A percentile compares a stretch with the other conserved stretches of the same genome.
These are phyloP conservation scores for Linnemannia hyalina DNA, from an alignment of 192 early-diverging fungal genomes.

Conservation along the genomic window DNA sequence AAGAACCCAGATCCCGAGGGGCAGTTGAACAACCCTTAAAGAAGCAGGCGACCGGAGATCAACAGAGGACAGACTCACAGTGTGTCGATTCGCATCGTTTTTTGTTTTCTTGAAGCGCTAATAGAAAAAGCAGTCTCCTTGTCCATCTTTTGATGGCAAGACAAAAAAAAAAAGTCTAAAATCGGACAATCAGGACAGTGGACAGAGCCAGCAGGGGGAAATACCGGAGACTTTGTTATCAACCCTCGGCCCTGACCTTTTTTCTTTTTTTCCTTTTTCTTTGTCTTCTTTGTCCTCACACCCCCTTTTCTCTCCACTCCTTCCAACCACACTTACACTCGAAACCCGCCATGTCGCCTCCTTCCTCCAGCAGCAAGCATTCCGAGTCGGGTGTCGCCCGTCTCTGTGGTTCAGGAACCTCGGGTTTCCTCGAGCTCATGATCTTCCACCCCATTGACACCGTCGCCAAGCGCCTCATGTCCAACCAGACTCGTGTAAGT, in stretches of 20 bases:
- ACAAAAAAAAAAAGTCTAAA: background rate
- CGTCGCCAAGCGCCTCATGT: conserved; percentile 98
- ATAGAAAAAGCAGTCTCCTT: conserved; percentile 9
- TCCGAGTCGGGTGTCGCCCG: conserved; percentile 92
- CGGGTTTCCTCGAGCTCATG: conserved; percentile 95
- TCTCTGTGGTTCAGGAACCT: conserved; percentile 89
- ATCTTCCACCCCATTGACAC: conserved; percentile 99
- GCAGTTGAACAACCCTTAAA: background rate
- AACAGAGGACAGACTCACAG: too few species aligned
- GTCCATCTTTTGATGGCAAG: background rate
- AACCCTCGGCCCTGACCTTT: background rate
- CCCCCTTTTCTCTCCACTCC: conserved; percentile 6
- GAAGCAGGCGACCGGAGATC: too few species aligned
- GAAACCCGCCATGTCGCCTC: conserved; percentile 60
- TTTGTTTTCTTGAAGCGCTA: background rate
- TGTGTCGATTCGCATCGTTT: background rate
- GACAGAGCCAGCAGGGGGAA: background rate
- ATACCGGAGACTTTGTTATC: conserved; percentile 14
- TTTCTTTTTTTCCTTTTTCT: conserved; percentile 13
- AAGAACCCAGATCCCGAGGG: too few species aligned
- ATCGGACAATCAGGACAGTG: background rate
- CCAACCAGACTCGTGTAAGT: conserved; percentile 84
- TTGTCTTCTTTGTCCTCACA: conserved; percentile 8
- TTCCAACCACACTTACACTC: conserved; percentile 11
- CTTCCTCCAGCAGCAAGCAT: conserved; percentile 69